Evolutionary conservation across 805 yeast genomes (phyloP).

Genomic region (Barnettozyma salicaria): DNA sequence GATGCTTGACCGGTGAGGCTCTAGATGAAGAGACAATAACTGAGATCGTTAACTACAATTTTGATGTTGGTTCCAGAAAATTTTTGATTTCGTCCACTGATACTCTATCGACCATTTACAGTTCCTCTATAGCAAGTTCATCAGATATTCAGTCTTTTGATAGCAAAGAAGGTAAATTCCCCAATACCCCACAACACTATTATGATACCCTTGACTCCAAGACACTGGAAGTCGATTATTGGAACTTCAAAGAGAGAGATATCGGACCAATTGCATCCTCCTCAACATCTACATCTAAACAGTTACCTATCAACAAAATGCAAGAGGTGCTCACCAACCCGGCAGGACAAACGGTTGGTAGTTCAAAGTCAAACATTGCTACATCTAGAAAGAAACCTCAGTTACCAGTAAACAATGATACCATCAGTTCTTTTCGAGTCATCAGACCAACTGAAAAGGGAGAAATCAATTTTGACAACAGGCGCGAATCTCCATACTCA

Average conservation of each 20-base stretch:
- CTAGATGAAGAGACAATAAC: slow-evolving; percentile 45
- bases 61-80: slow-evolving; percentile 31
- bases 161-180: slow-evolving; percentile 38
- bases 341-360: too few relatives aligned
- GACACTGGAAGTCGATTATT: slow-evolving; percentile 39
- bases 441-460: slow-evolving; percentile 54
- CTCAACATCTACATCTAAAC: too few relatives aligned
- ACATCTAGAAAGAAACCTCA: slow-evolving; percentile 13
- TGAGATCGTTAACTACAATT: slow-evolving; percentile 30
- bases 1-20: slow-evolving; percentile 50
- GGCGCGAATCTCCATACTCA: slow-evolving; percentile 69
- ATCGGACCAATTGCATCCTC: background rate
- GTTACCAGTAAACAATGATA: slow-evolving; percentile 6
- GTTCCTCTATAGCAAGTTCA: slow-evolving; percentile 37
- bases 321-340: too few relatives aligned
- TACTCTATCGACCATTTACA: slow-evolving; percentile 32
- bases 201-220: slow-evolving; percentile 38
- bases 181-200: slow-evolving; percentile 65
- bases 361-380: background rate
- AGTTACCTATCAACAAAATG: too few relatives aligned
- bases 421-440: slow-evolving; percentile 52
- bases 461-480: slow-evolving; percentile 78
- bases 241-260: slow-evolving; percentile 45
- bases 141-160: slow-evolving; percentile 51
- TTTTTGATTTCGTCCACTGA: slow-evolving; percentile 30